Base-by-base conservation (phyloP, 2,329 filamentous ascomycete genomes). In the Fusarium sp. region DNA sequence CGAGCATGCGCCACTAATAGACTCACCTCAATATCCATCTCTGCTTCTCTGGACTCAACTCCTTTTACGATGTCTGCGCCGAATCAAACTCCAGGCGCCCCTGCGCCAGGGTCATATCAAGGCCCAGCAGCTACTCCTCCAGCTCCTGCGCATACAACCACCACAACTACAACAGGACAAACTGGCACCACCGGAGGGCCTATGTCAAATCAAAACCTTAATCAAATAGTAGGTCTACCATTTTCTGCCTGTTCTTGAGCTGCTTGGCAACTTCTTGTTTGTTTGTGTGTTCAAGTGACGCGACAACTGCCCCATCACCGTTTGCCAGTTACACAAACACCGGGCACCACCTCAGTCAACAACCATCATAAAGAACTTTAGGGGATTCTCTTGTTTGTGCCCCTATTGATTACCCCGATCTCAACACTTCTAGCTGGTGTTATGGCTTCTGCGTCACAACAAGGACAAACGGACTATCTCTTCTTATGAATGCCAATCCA, bases 131-230 rank as follows among this genome's bases (percentile, higher is more conserved):
- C 72, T 28, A 75, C 79, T 28, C 76, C 79, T 56, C 80, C 80
- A 26, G 76, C 76, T 55, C 71, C 73, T 6, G 63, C 72, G 49
- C 68, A 74, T 22, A 69, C 75, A 46, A 58, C 73, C 28, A 28
- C 61, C 20, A 65, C 64, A 24, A 50, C 66, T 34, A 58, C 75
- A 24, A 69, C 78, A 26, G 71, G 74, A 9, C 75, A 82, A 18
- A 70, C 80, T 7, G 65, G 78, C 31, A 66, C 81, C 3, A 74
- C 81, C 7, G 74, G 73, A 48, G 75, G 74, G 20, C 79, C 82
- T 11, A 90, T 94, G 81, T 94, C 92, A 3, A 94, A 95, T 68
- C 93, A 97, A 75, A 97, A 98, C 77, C 81, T 98, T 2, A 98
- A 98, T 75, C 94, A 97, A 74, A 98, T 98, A 80, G 95, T 98